Base-by-base conservation (phyloP, 2,329 filamentous ascomycete species). In the Penicillium crustosum region DNA sequence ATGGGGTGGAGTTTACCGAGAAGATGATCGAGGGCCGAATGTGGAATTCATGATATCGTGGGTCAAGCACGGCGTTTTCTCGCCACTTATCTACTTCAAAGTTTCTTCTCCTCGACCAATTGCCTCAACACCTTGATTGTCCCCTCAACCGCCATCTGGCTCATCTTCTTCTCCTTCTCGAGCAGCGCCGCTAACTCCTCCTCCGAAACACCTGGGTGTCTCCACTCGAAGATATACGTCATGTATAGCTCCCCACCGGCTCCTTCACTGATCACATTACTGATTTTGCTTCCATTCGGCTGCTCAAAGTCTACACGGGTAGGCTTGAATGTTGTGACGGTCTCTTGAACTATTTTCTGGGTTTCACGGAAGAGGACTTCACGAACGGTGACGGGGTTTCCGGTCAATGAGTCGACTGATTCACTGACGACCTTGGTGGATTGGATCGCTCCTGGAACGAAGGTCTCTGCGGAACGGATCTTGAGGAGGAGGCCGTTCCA, bases 171-270 rank as follows among this genome's bases (percentile, higher is more conserved):
- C 53, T 67, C 61, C 60, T 62, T 67, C 48, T 56, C 59, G 43
- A 58, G 19, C 13, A 61, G 21, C 1, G 25, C 36, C 21, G 49
- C 56, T 53, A 64, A 19, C 47, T 67, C 64, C 31, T 56, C 58
- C 52, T 52, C 38, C 2, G 62, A 61, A 10, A 63, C 59, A 7
- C 64, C 72, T 0, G 68, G 68, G 61, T 75, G 73, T 49, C 68
- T 64, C 73, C 74, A 78, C 50, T 77, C 73, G 59, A 78, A 78
- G 2, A 71, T 68, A 63, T 76, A 78, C 1, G 75, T 78, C 68
- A 78, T 65, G 49, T 70, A 73, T n/a, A 78, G 44, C 9, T 73
- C 70, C 7, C 70, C 72, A 10, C 62, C 63, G 0, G 62, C 61
- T 3, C 73, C 73, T 13, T 73, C 64, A 27, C 69, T 73, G 39